Conservation (phyloP, 768 basidiomycete species). For the Trametes cinnabarina region DNA sequence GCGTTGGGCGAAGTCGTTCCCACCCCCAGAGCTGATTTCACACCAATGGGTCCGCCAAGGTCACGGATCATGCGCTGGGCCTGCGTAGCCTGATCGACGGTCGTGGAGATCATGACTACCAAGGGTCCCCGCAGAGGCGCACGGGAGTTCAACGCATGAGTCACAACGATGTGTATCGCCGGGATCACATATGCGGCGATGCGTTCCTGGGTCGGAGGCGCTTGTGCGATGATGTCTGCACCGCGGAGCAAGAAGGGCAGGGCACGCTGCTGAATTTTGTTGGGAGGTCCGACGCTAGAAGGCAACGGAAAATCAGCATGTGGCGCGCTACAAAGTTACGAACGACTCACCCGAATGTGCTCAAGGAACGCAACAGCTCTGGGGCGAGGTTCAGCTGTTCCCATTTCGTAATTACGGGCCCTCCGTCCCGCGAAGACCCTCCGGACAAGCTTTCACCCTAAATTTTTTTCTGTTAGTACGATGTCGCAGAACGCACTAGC, state of each 20-base stretch:
- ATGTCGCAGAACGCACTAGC: not conserved
- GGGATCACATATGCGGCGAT: constrained; percentile 97
- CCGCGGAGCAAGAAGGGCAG: constrained; percentile 92
- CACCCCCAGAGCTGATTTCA: constrained; percentile 85
- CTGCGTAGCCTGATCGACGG: constrained; percentile 97
- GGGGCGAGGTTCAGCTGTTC: constrained; percentile 85
- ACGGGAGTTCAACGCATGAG: constrained; percentile 49
- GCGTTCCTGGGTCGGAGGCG: constrained; percentile 96
- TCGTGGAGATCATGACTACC: constrained; percentile 94
- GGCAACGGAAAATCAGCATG: not conserved
- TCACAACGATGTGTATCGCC: constrained; percentile 78
- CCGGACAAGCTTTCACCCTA: constrained; percentile 56
- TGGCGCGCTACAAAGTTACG: not conserved
- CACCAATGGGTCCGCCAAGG: constrained; percentile 88
- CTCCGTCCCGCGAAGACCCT: constrained; percentile 57
- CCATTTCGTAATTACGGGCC: constrained; percentile 91
- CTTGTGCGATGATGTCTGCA: constrained; percentile 97
- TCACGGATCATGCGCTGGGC: constrained; percentile 95
- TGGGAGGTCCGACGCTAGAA: constrained; percentile 88
- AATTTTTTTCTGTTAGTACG: constrained; percentile 3
- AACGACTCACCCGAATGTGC: constrained; percentile 83
- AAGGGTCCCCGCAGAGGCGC: constrained; percentile 74
- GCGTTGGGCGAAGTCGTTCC: constrained; percentile 65
- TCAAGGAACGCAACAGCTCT: constrained; percentile 83
- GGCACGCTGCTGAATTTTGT: constrained; percentile 97